Base-by-base conservation (phyloP, 495 filamentous ascomycete genomes). In the Xylaria palmicola region DNA sequence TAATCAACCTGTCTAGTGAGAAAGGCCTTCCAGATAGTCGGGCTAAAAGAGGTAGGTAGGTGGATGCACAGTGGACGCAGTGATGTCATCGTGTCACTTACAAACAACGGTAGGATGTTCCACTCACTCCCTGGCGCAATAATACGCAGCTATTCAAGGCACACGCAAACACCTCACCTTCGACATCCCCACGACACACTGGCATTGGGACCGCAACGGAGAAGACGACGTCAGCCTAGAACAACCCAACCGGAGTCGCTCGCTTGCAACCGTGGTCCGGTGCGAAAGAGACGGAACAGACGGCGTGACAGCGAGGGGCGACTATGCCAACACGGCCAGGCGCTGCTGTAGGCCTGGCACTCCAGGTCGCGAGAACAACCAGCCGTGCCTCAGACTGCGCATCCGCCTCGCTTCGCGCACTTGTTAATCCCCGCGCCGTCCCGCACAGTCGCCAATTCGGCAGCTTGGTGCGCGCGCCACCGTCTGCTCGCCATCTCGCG, bases 381-480 rank as follows among this genome's bases (percentile, higher is more conserved):
- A 17, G 37, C 19, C n/a, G 41, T 22, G 41, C 55, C 36, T 41
- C 12, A 12, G 9, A 29, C 8, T 17, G 8, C 36, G 10, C 36
- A 19, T 32, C 27, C 20, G 10, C 45, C 4, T 27, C 56, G 15
- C 17, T 34, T 20, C 7, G 47, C 12, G 44, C 47, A 10, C 43
- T 41, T 34, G 37, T 9, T 3, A 52, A 13, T 6, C 17, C 29
- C 29, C 22, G 19, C 17, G 3, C 36, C 13, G 3, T 44, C 13
- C 19, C 49, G 57, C 59, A 39, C 20, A 47, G 0, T 44, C 51
- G 59, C 45, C 67, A 64, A 20, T 63, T 69, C 29, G 48, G 60
- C 24, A 50, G 60, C 24, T 39, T 67, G 36, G 60, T 63, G 47
- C 56, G 62, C 62, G 53, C 68, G 9, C 24, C 44, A n/a, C 44